phyloP scores from a whole-genome alignment of 139 green algal genomes.

The Chlamydomonas asymmetrica region DNA sequence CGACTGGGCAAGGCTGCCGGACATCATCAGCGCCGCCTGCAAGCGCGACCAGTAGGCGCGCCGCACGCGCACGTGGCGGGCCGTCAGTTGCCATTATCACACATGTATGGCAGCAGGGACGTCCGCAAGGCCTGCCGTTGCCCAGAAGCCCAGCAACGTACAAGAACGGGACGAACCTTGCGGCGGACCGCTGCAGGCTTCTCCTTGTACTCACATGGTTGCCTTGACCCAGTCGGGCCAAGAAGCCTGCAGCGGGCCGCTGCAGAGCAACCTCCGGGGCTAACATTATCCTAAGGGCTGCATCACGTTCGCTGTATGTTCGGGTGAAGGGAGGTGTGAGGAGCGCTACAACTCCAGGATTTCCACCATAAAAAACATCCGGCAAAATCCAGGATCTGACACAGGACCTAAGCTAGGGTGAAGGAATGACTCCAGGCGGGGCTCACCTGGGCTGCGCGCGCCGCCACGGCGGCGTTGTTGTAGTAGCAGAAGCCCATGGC shows the following conservation, averaged over 20 bases:
- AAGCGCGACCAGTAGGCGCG: neutral
- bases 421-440: neutral
- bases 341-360: neutral
- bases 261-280: too few species aligned
- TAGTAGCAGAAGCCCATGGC: conserved; percentile 92
- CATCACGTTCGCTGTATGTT: neutral
- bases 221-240: too few species aligned
- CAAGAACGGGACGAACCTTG: too few species aligned
- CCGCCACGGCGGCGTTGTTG: conserved; percentile 77
- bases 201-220: too few species aligned
- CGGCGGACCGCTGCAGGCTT: too few species aligned
- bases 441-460: conserved; percentile 46
- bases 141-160: too few species aligned
- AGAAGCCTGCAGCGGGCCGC: too few species aligned
- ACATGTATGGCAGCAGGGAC: too few species aligned
- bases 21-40: conserved; percentile 70
- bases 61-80: too few species aligned
- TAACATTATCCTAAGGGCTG: neutral
- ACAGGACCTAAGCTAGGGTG: neutral
- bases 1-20: conserved; percentile 41
- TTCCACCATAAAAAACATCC: neutral
- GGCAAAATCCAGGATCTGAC: neutral
- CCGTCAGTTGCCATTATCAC: too few species aligned
- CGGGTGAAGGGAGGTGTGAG: too few species aligned
- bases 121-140: too few species aligned